phyloP scores from a whole-genome alignment of 2,329 filamentous ascomycete genomes.

The Fusarium chaquense region DNA sequence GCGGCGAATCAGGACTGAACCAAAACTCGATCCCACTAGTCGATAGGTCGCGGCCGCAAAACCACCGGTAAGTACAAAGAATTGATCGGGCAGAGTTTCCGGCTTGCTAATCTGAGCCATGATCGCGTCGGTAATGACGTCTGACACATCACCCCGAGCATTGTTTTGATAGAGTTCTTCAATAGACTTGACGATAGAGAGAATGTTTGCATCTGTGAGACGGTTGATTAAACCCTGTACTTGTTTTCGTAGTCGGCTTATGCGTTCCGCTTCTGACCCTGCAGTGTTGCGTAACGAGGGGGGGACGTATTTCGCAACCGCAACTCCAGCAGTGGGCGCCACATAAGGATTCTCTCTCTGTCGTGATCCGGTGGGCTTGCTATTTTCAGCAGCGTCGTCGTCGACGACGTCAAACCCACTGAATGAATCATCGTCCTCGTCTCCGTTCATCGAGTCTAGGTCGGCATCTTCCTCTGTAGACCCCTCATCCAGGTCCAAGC shows the following conservation, averaged over 20 bases:
- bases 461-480: slow-evolving; percentile 41
- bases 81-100: slow-evolving; percentile 84
- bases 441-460: slow-evolving; percentile 40
- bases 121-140: slow-evolving; percentile 80
- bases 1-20: slow-evolving; percentile 84
- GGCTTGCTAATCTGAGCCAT: slow-evolving; percentile 83
- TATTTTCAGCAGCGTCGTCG: slow-evolving; percentile 50
- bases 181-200: slow-evolving; percentile 84
- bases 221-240: slow-evolving; percentile 92
- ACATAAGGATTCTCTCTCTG: slow-evolving; percentile 89
- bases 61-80: slow-evolving; percentile 89
- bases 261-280: slow-evolving; percentile 73
- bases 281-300: slow-evolving; percentile 79
- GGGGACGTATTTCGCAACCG: slow-evolving; percentile 83
- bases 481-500: slow-evolving; percentile 35
- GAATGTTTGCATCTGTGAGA: slow-evolving; percentile 88
- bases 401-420: slow-evolving; percentile 56
- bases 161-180: slow-evolving; percentile 86
- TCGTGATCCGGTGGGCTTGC: slow-evolving; percentile 57
- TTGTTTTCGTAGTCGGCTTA: slow-evolving; percentile 79
- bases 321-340: slow-evolving; percentile 69
- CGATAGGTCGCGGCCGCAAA: slow-evolving; percentile 92
- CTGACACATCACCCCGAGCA: slow-evolving; percentile 88
- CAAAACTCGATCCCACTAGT: slow-evolving; percentile 87
- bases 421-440: slow-evolving; percentile 53